Conservation (phyloP, 116 monocot genomes). For the Dioscorea cayenensis region DNA sequence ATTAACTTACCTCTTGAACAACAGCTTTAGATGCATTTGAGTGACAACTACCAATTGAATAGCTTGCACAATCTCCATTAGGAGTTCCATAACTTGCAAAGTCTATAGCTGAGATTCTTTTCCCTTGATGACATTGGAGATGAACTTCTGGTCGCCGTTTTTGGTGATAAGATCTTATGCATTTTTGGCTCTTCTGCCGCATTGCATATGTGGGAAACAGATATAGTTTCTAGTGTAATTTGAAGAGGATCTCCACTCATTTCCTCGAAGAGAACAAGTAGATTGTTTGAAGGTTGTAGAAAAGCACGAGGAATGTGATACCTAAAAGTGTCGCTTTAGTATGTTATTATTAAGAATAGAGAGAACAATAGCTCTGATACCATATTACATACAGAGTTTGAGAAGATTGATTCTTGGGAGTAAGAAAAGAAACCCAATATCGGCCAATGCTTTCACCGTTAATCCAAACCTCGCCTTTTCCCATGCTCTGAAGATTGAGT, state of each 20-base stretch:
- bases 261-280: constrained; percentile 89
- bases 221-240: constrained; percentile 50
- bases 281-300: constrained; percentile 49
- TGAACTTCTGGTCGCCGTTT: constrained; percentile 3
- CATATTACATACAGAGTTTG: constrained; percentile 58
- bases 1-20: constrained; percentile 38
- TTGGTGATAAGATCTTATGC: constrained; percentile 2
- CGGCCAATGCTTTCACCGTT: constrained; percentile 90
- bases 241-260: constrained; percentile 60
- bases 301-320: constrained; percentile 74
- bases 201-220: constrained; percentile 27
- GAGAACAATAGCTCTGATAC: no score
- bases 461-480: constrained; percentile 85
- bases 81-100: constrained; percentile 71
- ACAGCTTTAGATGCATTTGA: constrained; percentile 26
- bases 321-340: constrained; percentile 11
- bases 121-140: constrained; percentile 38
- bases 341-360: no score
- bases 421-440: constrained; percentile 83
- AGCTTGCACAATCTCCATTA: constrained; percentile 31
- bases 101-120: constrained; percentile 39
- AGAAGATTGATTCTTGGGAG: constrained; percentile 53
- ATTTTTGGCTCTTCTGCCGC: constrained; percentile 19
- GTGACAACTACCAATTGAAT: constrained; percentile 47
- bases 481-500: constrained; percentile 72